phyloP scores from a whole-genome alignment of 2,329 filamentous ascomycete species.

The Alternaria burnsii region DNA sequence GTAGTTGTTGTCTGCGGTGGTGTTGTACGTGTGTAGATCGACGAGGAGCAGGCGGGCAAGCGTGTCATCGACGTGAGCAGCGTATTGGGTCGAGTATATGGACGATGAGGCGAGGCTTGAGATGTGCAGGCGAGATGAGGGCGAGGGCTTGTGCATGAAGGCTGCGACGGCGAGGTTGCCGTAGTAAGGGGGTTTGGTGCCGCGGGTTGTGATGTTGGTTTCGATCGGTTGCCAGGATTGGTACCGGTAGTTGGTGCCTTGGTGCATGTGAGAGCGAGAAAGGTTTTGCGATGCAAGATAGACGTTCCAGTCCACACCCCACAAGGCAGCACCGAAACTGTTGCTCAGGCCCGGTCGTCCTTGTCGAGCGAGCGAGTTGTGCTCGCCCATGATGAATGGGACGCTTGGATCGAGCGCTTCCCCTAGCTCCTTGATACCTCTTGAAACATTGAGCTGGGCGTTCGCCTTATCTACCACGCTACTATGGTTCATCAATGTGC shows the following conservation, averaged over 20 bases:
- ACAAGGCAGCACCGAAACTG: conserved; percentile 71
- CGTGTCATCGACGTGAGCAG: conserved; percentile 61
- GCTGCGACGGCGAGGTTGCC: conserved; percentile 67
- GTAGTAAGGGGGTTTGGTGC: conserved; percentile 72
- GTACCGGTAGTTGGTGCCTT: conserved; percentile 68
- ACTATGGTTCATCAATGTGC: conserved; percentile 71
- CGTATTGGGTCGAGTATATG: conserved; percentile 41
- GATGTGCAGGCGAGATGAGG: not conserved
- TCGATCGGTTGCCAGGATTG: conserved; percentile 66
- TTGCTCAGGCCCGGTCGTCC: conserved; percentile 70
- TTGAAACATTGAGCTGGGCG: conserved; percentile 51
- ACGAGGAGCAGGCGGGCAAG: conserved; percentile 63
- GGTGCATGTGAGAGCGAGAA: conserved; percentile 69
- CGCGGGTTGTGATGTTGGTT: conserved; percentile 59
- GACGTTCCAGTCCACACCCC: conserved; percentile 69
- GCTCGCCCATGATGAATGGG: conserved; percentile 67
- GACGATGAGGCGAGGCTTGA: not conserved
- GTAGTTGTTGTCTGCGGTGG: conserved; percentile 9
- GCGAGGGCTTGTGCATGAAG: conserved; percentile 48
- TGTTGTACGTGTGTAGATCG: conserved; percentile 60
- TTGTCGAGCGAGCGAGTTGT: conserved; percentile 69
- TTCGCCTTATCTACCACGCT: conserved; percentile 50
- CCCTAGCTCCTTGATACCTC: conserved; percentile 55
- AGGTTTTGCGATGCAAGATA: conserved; percentile 65
- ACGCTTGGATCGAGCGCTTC: conserved; percentile 51